These are phyloP conservation scores for Chlamydomonas schloesseri DNA, from an alignment of 139 green algal species.

Conservation along the genomic window DNA sequence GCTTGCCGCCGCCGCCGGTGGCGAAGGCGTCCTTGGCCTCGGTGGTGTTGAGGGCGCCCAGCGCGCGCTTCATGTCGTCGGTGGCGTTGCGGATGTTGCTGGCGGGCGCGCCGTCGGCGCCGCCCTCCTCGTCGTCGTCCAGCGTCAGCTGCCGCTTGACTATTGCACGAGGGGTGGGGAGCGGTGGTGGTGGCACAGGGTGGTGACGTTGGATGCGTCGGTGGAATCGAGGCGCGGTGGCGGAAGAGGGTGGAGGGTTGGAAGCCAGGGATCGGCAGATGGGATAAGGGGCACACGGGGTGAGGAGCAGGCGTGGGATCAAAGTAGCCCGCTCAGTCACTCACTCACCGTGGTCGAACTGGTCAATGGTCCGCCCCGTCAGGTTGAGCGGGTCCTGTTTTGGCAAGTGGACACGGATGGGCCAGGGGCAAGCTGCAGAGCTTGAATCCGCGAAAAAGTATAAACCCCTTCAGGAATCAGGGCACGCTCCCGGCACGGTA, in stretches of 20 bases:
- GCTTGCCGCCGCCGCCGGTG: constrained; percentile 65
- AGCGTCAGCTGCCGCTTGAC: constrained; percentile 44
- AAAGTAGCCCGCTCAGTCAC: too few species aligned
- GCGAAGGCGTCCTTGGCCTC: constrained; percentile 56
- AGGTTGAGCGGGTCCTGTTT: constrained; percentile 86
- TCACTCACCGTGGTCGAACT: constrained; percentile 95
- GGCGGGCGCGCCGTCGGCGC: constrained; percentile 34
- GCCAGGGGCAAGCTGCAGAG: too few species aligned
- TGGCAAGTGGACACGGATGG: too few species aligned
- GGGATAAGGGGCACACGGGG: too few species aligned
- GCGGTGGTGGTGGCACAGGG: too few species aligned
- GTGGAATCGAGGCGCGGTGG: background rate
- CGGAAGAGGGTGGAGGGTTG: background rate
- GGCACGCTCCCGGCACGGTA: too few species aligned
- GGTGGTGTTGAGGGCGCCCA: constrained; percentile 68
- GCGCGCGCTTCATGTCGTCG: constrained; percentile 83
- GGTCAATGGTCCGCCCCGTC: constrained; percentile 54
- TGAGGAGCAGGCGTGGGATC: background rate
- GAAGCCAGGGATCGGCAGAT: background rate
- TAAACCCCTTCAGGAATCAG: too few species aligned
- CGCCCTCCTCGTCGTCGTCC: constrained; percentile 47
- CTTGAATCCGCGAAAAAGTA: too few species aligned
- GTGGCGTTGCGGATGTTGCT: constrained; percentile 63
- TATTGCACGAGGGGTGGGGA: background rate
- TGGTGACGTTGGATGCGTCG: too few species aligned